phyloP scores from a whole-genome alignment of 129 eudicot genomes.

The Flaveria sonorensis region DNA sequence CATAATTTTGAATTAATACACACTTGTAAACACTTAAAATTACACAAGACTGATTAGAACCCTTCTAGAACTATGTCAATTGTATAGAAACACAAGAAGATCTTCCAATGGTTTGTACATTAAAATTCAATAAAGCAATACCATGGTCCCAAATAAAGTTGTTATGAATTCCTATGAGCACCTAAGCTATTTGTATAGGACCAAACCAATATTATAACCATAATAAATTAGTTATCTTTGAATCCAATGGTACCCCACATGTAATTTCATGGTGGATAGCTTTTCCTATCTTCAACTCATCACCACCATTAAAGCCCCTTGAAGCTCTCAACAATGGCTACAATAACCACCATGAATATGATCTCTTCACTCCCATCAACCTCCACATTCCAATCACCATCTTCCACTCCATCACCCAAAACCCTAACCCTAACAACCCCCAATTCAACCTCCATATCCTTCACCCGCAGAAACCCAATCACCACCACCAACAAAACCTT shows the following conservation, averaged over 20 bases:
- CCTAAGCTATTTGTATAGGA: slow-evolving; percentile 19
- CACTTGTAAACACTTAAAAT: too few relatives aligned
- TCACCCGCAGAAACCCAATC: slow-evolving; percentile 23
- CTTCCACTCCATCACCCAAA: slow-evolving; percentile 18
- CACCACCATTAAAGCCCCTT: background rate
- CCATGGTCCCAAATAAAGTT: too few relatives aligned
- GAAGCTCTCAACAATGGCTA: background rate
- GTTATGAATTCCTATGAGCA: slow-evolving; percentile 16
- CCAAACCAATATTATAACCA: background rate
- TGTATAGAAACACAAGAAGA: background rate
- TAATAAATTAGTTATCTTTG: background rate
- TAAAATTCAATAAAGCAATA: background rate
- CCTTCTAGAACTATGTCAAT: background rate
- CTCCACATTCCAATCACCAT: slow-evolving; percentile 33
- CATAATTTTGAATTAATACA: too few relatives aligned
- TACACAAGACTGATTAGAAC: too few relatives aligned
- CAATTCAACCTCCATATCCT: slow-evolving; percentile 10
- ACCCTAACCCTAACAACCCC: slow-evolving; percentile 21
- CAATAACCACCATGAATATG: slow-evolving; percentile 27
- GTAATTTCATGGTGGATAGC: slow-evolving; percentile 36
- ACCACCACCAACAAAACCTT: background rate
- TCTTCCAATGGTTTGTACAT: background rate
- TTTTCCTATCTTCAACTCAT: slow-evolving; percentile 30
- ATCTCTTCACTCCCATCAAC: slow-evolving; percentile 40
- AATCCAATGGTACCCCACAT: slow-evolving; percentile 20